phyloP scores from a whole-genome alignment of 2,329 filamentous ascomycete genomes.

The Neocucurbitaria cava region DNA sequence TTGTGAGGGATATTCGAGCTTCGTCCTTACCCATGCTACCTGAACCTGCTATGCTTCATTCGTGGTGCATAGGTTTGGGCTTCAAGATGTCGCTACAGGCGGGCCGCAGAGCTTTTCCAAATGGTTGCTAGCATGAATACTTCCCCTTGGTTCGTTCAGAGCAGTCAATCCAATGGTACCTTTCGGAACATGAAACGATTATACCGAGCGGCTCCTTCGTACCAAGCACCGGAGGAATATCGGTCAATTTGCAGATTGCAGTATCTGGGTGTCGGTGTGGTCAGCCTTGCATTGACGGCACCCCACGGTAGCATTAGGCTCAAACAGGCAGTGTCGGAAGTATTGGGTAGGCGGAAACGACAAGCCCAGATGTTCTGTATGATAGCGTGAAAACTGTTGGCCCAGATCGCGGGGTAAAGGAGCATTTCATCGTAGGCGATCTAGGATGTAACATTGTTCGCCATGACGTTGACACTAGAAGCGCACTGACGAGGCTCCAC shows the following conservation, averaged over 20 bases:
- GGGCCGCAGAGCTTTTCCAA: background rate
- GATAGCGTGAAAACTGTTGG: conserved; percentile 1
- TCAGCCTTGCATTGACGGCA: conserved; percentile 12
- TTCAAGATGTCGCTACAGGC: background rate
- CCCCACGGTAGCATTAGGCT: conserved; percentile 3
- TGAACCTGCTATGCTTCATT: background rate
- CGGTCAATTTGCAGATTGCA: background rate
- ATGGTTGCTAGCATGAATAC: background rate
- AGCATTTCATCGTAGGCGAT: background rate
- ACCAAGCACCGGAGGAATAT: background rate
- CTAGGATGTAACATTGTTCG: background rate
- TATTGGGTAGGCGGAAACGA: background rate
- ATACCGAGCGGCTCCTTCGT: background rate
- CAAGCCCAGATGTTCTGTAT: conserved; percentile 2
- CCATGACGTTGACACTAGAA: background rate
- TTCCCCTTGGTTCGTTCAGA: background rate
- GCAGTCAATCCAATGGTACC: background rate
- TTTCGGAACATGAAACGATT: background rate
- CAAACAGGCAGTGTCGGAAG: conserved; percentile 18
- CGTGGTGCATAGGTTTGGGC: background rate
- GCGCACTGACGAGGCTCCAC: background rate
- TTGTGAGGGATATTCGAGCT: background rate
- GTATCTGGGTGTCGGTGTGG: background rate
- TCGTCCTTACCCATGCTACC: no score
- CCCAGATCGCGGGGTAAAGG: background rate